Evolutionary conservation across 2,329 filamentous ascomycete species (phyloP), one percentile per base, ranked within the genome.

Genomic region (Ascochyta pisi): DNA sequence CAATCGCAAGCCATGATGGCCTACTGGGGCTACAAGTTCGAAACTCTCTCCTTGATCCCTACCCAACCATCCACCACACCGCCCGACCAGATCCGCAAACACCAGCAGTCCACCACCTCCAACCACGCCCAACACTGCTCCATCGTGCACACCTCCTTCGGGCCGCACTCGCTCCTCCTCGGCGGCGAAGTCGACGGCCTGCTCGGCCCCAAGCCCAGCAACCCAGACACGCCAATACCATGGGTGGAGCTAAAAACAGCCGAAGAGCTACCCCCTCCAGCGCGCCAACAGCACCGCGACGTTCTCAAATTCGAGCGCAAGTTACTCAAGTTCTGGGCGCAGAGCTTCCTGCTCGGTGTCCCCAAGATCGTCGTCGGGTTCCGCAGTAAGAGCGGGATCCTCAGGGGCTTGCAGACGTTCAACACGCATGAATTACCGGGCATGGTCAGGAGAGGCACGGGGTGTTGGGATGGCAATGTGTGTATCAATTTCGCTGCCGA

Each of bases 11-110:
- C 95, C 54, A 81, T 93, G 61, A 97, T 97, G 92, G 87, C 89
- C 45, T 99, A 88, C 71, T 98, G 94, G 94, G 94, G 94, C 33
- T 99, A 99, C 80, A 99, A 99, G 73, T 99, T 99, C 68, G 95
- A 99, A 76, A 90, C 91, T 0, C 77, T 99, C 1, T 87, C 88
- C 6, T 88, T 95, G 2, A 78, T 98, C 4, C 88, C 91, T 2
- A 78, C 82, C 2, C 84, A 89, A 0, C 97, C 93, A 87, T 95
- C 92, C 89, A 84, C 89, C 53, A 89, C 86, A 0, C 79, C 87
- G 0, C 85, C 91, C 52, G 88, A 90, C 1, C 86, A 88, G 55
- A 97, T 99, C 60, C 93, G 96, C 71, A 79, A 78, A 52, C 86
- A 95, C 26, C 86, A 90, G 39, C 75, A 86, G 3, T 81, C 89